Conservation (phyloP, 2,329 filamentous ascomycete genomes). For the Phialophora tarda region DNA sequence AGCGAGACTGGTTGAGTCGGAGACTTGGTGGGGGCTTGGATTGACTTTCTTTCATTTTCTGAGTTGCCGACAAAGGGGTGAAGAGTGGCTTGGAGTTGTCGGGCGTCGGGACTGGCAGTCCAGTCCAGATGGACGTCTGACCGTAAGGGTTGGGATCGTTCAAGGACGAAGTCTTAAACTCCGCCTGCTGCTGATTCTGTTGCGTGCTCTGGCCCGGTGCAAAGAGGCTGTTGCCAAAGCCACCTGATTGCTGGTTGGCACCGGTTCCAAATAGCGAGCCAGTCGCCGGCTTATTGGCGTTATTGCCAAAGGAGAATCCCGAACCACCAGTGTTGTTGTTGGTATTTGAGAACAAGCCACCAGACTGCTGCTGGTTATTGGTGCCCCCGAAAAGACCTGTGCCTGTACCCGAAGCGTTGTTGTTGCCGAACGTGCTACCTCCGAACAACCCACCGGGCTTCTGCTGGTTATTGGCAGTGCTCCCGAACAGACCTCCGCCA, state of each 20-base stretch:
- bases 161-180: conserved; percentile 74
- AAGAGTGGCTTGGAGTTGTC: conserved; percentile 85
- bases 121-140: conserved; percentile 81
- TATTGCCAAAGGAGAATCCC: conserved; percentile 57
- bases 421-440: conserved; percentile 36
- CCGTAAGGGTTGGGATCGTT: conserved; percentile 89
- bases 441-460: conserved; percentile 55
- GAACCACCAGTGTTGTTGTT: conserved; percentile 36
- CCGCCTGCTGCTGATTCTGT: conserved; percentile 60
- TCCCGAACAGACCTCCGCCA: conserved; percentile 51
- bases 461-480: conserved; percentile 57
- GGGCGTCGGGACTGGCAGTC: conserved; percentile 66
- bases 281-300: conserved; percentile 53
- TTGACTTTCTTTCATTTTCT: conserved; percentile 77
- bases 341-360: conserved; percentile 40
- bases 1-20: conserved; percentile 71
- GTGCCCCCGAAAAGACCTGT: conserved; percentile 51
- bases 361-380: conserved; percentile 41
- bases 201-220: conserved; percentile 60
- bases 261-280: conserved; percentile 63
- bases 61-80: conserved; percentile 78
- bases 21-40: conserved; percentile 38
- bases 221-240: conserved; percentile 59
- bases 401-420: conserved; percentile 38
- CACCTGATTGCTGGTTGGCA: conserved; percentile 46